phyloP scores from a whole-genome alignment of 768 basidiomycete species.

The Lactifluus echinatus region DNA sequence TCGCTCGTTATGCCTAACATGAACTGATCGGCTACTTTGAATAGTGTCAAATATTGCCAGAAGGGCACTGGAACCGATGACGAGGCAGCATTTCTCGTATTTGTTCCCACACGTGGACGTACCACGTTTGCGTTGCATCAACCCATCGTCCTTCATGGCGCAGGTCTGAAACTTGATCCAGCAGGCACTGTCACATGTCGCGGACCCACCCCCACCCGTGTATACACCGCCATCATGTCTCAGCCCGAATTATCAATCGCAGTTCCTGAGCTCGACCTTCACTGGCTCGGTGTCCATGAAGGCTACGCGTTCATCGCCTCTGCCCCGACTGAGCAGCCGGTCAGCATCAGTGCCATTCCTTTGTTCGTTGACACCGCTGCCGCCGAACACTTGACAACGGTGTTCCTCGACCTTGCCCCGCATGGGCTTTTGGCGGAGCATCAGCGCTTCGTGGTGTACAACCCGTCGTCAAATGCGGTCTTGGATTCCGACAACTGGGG shows the following conservation, averaged over 20 bases:
- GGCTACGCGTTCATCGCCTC: slow-evolving; percentile 16
- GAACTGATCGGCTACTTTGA: not conserved
- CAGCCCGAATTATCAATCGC: slow-evolving; percentile 6
- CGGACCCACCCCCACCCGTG: slow-evolving; percentile 8
- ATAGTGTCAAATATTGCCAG: slow-evolving; percentile 16
- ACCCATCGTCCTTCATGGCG: slow-evolving; percentile 19
- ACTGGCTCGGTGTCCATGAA: slow-evolving; percentile 17
- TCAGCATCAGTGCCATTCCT: slow-evolving; percentile 14
- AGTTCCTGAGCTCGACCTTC: slow-evolving; percentile 17
- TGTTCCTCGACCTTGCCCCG: slow-evolving; percentile 10
- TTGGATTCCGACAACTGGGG: slow-evolving; percentile 5
- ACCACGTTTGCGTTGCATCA: slow-evolving; percentile 17
- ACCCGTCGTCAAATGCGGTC: slow-evolving; percentile 1
- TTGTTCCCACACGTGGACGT: slow-evolving; percentile 11
- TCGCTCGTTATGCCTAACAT: not conserved
- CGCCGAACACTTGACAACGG: not conserved
- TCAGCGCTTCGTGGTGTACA: not conserved
- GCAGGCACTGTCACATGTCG: slow-evolving; percentile 7
- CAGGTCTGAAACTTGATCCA: slow-evolving; percentile 11
- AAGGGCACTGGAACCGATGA: slow-evolving; percentile 7
- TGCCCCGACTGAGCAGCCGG: slow-evolving; percentile 1
- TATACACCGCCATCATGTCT: slow-evolving; percentile 14
- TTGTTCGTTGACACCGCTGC: not conserved
- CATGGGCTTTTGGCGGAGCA: slow-evolving; percentile 5
- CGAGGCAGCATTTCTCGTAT: slow-evolving; percentile 16